phyloP scores from a whole-genome alignment of 441 rosid species.

The Eutrema salsugineum region DNA sequence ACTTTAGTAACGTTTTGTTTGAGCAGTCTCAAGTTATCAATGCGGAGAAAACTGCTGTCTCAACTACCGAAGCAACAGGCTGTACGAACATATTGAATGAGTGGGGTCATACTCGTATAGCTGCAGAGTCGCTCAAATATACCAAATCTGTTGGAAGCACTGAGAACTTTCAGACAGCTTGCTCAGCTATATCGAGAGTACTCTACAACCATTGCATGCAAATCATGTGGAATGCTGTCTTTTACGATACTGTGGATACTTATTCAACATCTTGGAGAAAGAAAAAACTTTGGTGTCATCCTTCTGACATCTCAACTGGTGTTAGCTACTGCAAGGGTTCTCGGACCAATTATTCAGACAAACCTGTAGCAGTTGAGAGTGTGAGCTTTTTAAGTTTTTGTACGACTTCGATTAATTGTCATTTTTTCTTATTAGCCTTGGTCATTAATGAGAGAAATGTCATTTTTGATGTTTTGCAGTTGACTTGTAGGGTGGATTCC shows the following conservation, averaged over 20 bases:
- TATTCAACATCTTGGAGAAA: slow-evolving; percentile 68
- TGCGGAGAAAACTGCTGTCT: slow-evolving; percentile 20
- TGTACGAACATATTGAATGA: slow-evolving; percentile 21
- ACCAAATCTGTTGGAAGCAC: slow-evolving; percentile 76
- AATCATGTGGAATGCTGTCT: slow-evolving; percentile 89
- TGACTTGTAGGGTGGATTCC: slow-evolving; percentile 35
- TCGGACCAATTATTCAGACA: slow-evolving; percentile 28
- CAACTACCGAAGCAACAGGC: slow-evolving; percentile 33
- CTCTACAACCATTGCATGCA: slow-evolving; percentile 72
- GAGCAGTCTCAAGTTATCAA: slow-evolving; percentile 49
- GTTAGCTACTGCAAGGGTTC: slow-evolving; percentile 14
- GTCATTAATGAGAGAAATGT: slow-evolving; percentile 16
- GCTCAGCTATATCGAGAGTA: slow-evolving; percentile 53
- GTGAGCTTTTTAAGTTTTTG: slow-evolving; percentile 13
- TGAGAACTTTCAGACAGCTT: slow-evolving; percentile 62
- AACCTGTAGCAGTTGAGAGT: slow-evolving; percentile 39
- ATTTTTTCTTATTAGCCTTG: background rate
- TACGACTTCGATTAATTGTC: background rate
- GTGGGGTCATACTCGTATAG: background rate
- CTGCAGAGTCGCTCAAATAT: slow-evolving; percentile 22
- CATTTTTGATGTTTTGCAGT: slow-evolving; percentile 40
- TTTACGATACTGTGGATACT: slow-evolving; percentile 64
- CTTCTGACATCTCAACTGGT: slow-evolving; percentile 31
- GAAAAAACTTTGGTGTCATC: slow-evolving; percentile 62
- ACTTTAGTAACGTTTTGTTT: slow-evolving; percentile 14